Percentiles rank a stretch among this genome's conserved stretches.
Evolutionary conservation across 1,284 basidiomycete genomes (phyloP).

Genomic region (Trichosporon sp.): DNA sequence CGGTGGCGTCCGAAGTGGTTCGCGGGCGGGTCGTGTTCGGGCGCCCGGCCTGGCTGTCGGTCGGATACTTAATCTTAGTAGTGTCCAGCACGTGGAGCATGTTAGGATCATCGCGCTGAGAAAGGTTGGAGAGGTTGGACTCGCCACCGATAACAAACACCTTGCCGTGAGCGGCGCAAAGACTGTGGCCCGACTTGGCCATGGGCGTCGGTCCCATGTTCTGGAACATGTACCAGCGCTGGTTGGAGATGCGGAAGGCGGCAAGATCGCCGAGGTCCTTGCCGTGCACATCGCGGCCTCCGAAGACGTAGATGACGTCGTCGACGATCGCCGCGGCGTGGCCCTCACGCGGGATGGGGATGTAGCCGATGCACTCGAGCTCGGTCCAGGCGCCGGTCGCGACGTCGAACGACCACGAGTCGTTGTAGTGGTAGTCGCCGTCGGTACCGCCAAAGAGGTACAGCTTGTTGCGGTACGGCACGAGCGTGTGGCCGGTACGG

Average conservation of each 20-base stretch:
- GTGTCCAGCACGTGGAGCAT: constrained; percentile 88
- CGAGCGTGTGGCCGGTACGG: constrained; percentile 88
- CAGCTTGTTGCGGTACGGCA: constrained; percentile 79
- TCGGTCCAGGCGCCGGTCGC: constrained; percentile 81
- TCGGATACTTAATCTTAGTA: constrained; percentile 95
- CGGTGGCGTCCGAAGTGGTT: constrained; percentile 22
- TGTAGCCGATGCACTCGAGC: constrained; percentile 93
- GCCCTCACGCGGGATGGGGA: constrained; percentile 92
- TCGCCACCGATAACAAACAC: constrained; percentile 95
- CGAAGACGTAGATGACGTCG: constrained; percentile 97
- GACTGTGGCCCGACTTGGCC: constrained; percentile 88
- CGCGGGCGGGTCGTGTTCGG: constrained; percentile 8
- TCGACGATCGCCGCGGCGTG: constrained; percentile 95
- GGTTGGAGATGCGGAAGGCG: constrained; percentile 84
- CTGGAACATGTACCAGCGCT: constrained; percentile 97
- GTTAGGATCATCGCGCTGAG: constrained; percentile 72
- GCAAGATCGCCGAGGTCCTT: constrained; percentile 93
- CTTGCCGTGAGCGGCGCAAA: constrained; percentile 81
- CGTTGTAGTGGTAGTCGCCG: constrained; percentile 97
- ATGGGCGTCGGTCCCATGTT: constrained; percentile 95
- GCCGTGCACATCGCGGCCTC: constrained; percentile 93
- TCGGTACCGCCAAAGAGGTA: constrained; percentile 98
- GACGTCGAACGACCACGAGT: constrained; percentile 95
- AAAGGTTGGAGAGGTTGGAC: constrained; percentile 53
- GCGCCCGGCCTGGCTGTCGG: constrained; percentile 29